phyloP scores from a whole-genome alignment of 106 monocot species.

The Agapanthus africanus region DNA sequence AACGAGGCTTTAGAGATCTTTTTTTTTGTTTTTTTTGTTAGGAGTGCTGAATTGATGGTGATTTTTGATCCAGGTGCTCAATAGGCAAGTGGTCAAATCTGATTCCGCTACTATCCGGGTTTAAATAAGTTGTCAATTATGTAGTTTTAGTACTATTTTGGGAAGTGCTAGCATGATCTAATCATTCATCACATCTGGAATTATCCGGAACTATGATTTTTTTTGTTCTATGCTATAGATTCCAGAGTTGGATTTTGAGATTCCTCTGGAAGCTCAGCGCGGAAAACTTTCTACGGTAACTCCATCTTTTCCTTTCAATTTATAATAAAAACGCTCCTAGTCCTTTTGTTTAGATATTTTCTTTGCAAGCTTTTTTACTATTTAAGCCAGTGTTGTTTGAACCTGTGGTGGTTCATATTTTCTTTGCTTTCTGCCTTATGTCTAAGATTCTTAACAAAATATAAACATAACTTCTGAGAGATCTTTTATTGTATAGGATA shows the following conservation, averaged over 20 bases:
- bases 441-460: too few species aligned
- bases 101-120: constrained; percentile 98
- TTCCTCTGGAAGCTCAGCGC: constrained; percentile 92
- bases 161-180: neutral
- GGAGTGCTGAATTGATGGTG: neutral
- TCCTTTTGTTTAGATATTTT: too few species aligned
- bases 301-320: constrained; percentile 11
- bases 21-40: neutral
- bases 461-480: too few species aligned
- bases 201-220: neutral
- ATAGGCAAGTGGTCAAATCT: constrained; percentile 95
- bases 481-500: too few species aligned
- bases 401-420: too few species aligned
- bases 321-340: neutral
- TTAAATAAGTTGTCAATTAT: neutral
- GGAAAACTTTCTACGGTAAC: constrained; percentile 90
- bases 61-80: constrained; percentile 48
- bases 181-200: neutral
- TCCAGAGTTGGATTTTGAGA: constrained; percentile 98
- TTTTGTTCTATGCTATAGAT: constrained; percentile 40
- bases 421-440: too few species aligned
- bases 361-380: neutral
- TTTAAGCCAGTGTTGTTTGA: neutral
- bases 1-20: too few species aligned
- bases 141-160: neutral